These are phyloP conservation scores for Groenewaldozyma tartarivorans DNA, from an alignment of 805 yeast genomes.

Conservation along the genomic window DNA sequence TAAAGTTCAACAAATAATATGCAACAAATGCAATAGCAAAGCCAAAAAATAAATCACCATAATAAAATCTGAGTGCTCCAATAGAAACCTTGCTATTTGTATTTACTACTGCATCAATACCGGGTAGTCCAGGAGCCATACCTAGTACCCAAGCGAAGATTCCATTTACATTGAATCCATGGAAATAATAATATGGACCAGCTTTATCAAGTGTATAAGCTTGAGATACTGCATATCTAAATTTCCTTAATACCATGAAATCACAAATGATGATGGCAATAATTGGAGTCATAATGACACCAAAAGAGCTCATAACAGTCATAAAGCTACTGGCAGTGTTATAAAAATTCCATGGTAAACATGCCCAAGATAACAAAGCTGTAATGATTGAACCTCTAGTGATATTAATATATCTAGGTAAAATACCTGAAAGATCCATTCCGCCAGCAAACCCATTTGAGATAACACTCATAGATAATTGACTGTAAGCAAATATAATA, in stretches of 20 bases:
- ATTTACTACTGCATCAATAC: constrained; percentile 30
- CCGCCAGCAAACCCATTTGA: constrained; percentile 39
- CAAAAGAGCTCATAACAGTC: constrained; percentile 29
- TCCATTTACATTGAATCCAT: constrained; percentile 37
- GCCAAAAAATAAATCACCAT: constrained; percentile 37
- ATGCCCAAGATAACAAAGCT: constrained; percentile 23
- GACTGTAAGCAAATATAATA: constrained; percentile 9
- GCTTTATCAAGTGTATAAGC: constrained; percentile 27
- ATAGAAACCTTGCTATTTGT: constrained; percentile 17
- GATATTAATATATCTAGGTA: constrained; percentile 35
- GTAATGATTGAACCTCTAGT: constrained; percentile 33
- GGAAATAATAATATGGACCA: constrained; percentile 35
- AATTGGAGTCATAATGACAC: constrained; percentile 33
- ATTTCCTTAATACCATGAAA: constrained; percentile 31
- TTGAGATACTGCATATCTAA: constrained; percentile 32
- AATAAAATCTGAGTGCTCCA: constrained; percentile 36
- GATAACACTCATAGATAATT: constrained; percentile 12
- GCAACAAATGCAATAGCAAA: constrained; percentile 26
- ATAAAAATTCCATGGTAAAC: constrained; percentile 34
- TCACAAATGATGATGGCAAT: constrained; percentile 32
- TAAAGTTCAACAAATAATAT: constrained; percentile 27
- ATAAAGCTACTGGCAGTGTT: constrained; percentile 30
- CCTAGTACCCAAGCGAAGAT: constrained; percentile 29
- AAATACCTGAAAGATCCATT: constrained; percentile 41
- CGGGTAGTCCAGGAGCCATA: constrained; percentile 12